Percentiles rank a stretch among this genome's conserved stretches.
phyloP scores from a whole-genome alignment of 306 rosid species.

The Alnus rubra region DNA sequence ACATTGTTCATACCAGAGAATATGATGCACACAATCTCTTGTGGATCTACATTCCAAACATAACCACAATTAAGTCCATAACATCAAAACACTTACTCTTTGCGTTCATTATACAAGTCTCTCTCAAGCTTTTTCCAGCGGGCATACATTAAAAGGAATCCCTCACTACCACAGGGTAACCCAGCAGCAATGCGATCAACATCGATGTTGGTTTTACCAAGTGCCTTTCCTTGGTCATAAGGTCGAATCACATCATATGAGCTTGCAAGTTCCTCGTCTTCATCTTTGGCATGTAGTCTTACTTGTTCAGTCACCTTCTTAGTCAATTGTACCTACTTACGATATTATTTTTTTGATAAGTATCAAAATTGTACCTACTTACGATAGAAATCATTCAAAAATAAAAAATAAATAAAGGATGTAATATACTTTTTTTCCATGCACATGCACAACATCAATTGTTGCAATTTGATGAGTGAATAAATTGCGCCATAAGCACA shows the following conservation, averaged over 20 bases:
- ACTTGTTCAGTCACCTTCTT: constrained; percentile 99
- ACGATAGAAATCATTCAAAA: constrained; percentile 18
- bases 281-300: constrained; percentile 74
- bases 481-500: constrained; percentile 4
- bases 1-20: background rate
- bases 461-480: constrained; percentile 1
- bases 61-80: constrained; percentile 24
- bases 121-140: constrained; percentile 99
- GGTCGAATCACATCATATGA: constrained; percentile 79
- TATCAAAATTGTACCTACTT: constrained; percentile 53
- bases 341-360: background rate
- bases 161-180: constrained; percentile 98
- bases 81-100: constrained; percentile 60
- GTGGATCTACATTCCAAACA: background rate
- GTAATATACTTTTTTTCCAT: background rate
- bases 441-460: background rate
- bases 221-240: constrained; percentile 98
- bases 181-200: constrained; percentile 97
- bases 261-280: constrained; percentile 68
- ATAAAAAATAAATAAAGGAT: constrained; percentile 6
- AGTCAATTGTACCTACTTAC: constrained; percentile 67
- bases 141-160: constrained; percentile 95
- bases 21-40: background rate
- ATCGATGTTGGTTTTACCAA: constrained; percentile 93
- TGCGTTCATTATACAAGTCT: constrained; percentile 92